Conservation (phyloP, 2,329 filamentous ascomycete genomes). For the Phaeosphaeriaceae sp. region DNA sequence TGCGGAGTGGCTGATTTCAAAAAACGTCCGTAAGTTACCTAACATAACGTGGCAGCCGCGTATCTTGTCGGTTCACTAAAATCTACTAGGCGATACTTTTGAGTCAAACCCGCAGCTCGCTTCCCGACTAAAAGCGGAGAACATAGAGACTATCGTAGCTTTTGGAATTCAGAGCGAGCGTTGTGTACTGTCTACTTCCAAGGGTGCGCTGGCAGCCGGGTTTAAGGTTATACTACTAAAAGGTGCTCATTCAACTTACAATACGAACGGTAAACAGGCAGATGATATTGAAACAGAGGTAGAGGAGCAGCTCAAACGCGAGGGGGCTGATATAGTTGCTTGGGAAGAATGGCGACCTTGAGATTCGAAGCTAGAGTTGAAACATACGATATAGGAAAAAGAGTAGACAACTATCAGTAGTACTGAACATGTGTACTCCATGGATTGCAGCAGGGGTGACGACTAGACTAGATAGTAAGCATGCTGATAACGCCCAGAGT, state of each 20-base stretch:
- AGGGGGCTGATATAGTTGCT: background rate
- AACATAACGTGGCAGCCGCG: background rate
- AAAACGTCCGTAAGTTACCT: conserved; percentile 11
- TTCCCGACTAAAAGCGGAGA: background rate
- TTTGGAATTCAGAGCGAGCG: conserved; percentile 23
- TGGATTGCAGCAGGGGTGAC: too few species aligned
- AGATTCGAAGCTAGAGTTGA: too few species aligned
- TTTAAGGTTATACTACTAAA: conserved; percentile 11
- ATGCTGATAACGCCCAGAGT: too few species aligned
- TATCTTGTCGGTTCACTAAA: background rate
- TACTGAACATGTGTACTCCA: too few species aligned
- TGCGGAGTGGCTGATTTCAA: conserved; percentile 4
- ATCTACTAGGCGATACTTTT: conserved; percentile 11
- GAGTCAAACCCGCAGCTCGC: conserved; percentile 9
- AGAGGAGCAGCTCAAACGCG: background rate
- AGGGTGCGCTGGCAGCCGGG: conserved; percentile 6
- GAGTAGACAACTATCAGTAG: too few species aligned
- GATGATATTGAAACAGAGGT: conserved; percentile 8
- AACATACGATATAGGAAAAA: too few species aligned
- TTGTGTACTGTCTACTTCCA: conserved; percentile 17
- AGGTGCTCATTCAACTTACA: conserved; percentile 15
- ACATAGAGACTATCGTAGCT: conserved; percentile 8
- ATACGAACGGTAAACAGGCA: conserved; percentile 3
- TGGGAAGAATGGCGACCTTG: background rate
- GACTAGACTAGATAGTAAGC: too few species aligned